phyloP scores from a whole-genome alignment of 2,329 filamentous ascomycete species.

The Microdochium paspali region DNA sequence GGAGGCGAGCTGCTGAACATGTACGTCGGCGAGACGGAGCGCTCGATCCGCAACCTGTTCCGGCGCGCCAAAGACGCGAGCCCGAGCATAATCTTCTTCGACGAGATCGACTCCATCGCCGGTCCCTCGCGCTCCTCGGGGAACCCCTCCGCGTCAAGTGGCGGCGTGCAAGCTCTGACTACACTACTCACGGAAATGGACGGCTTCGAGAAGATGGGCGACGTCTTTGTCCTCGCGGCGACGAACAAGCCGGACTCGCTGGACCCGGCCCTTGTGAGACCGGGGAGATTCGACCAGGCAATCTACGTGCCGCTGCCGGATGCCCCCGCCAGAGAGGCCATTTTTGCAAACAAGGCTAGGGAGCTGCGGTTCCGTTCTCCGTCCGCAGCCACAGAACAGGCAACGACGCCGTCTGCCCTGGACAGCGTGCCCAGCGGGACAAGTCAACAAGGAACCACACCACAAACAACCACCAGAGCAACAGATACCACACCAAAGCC shows the following conservation, averaged over 20 bases:
- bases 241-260: conserved; percentile 85
- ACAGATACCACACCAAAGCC: too few species aligned
- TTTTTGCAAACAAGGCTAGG: conserved; percentile 59
- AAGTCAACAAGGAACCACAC: too few species aligned
- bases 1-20: conserved; percentile 89
- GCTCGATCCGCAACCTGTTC: conserved; percentile 77
- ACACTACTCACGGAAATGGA: conserved; percentile 94
- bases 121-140: conserved; percentile 33
- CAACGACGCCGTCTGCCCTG: neutral
- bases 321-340: conserved; percentile 61
- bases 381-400: neutral
- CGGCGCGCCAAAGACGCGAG: conserved; percentile 74
- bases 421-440: too few species aligned
- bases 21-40: conserved; percentile 94
- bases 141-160: conserved; percentile 25
- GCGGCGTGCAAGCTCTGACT: conserved; percentile 73
- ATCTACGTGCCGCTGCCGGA: conserved; percentile 82
- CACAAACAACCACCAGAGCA: too few species aligned
- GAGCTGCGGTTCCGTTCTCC: conserved; percentile 41
- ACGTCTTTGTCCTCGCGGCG: conserved; percentile 80
- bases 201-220: conserved; percentile 75
- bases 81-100: conserved; percentile 92
- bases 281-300: conserved; percentile 75
- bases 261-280: conserved; percentile 76
- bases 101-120: conserved; percentile 86